phyloP scores from a whole-genome alignment of 371 early-diverging fungal species.

The Mortierella sp. region DNA sequence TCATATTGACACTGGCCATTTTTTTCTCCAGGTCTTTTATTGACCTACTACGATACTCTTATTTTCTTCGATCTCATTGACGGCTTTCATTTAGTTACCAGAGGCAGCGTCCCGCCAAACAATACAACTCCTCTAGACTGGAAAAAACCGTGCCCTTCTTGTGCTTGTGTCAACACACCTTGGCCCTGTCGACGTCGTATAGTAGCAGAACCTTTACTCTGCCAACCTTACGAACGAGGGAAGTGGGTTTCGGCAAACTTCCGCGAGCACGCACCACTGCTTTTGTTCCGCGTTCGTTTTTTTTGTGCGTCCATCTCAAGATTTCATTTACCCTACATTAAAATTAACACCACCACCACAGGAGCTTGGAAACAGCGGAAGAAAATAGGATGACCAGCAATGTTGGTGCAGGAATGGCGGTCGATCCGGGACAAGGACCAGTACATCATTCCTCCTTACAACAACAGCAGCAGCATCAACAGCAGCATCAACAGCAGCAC shows the following conservation, averaged over 20 bases:
- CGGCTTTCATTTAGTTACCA: no score
- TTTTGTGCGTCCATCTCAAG: not conserved
- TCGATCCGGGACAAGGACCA: conserved; percentile 15
- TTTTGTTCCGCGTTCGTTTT: no score
- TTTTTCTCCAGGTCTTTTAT: not conserved
- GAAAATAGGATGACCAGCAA: conserved; percentile 32
- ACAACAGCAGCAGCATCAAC: conserved; percentile 2
- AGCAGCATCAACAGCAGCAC: not conserved
- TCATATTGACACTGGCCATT: not conserved
- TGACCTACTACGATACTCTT: no score
- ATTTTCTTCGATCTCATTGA: no score
- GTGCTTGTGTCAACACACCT: no score
- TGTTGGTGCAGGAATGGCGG: conserved; percentile 16
- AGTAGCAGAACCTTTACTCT: no score
- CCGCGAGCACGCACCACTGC: no score
- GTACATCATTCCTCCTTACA: not conserved
- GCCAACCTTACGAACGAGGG: not conserved
- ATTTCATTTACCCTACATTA: not conserved
- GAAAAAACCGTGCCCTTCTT: no score
- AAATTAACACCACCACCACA: not conserved
- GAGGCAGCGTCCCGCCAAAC: no score
- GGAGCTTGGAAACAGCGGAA: not conserved
- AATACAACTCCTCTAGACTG: no score
- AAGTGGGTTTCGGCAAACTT: not conserved
- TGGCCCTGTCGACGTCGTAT: no score